Evolutionary conservation across 1,284 basidiomycete species (phyloP).

Genomic region (Ganoderma lucidum): DNA sequence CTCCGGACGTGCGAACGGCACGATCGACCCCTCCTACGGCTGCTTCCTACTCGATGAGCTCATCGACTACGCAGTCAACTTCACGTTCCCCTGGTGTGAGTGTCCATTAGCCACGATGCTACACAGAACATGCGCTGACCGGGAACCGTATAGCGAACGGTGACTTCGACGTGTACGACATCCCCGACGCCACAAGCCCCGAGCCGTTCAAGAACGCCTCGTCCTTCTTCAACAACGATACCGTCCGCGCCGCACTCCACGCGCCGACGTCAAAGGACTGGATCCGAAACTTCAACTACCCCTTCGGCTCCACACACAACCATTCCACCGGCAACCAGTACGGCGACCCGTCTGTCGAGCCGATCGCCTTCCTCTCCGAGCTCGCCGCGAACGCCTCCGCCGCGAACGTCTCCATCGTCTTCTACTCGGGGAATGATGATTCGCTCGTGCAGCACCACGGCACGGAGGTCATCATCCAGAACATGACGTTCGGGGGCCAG

Average conservation of each 20-base stretch:
- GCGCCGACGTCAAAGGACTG: conserved; percentile 69
- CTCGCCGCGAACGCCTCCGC: conserved; percentile 40
- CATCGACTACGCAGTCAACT: conserved; percentile 46
- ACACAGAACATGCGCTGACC: conserved; percentile 4
- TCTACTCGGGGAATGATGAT: conserved; percentile 45
- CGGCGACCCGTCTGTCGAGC: conserved; percentile 52
- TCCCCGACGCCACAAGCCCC: conserved; percentile 62
- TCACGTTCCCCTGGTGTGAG: conserved; percentile 69
- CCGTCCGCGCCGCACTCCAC: conserved; percentile 65
- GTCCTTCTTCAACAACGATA: conserved; percentile 67
- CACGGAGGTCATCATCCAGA: conserved; percentile 60
- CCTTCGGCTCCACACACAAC: conserved; percentile 50
- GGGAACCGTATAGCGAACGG: conserved; percentile 27
- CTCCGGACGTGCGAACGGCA: conserved; percentile 37
- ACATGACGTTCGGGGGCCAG: conserved; percentile 61
- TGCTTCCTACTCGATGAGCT: conserved; percentile 44
- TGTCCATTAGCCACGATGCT: conserved; percentile 17
- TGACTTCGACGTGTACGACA: conserved; percentile 52
- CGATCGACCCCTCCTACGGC: conserved; percentile 45
- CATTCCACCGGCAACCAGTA: conserved; percentile 36
- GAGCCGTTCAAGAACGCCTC: conserved; percentile 55
- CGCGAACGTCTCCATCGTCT: conserved; percentile 39
- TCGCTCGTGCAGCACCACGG: conserved; percentile 37
- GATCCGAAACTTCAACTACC: conserved; percentile 54
- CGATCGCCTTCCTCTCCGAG: conserved; percentile 42